Evolutionary conservation across 2,329 filamentous ascomycete species (phyloP).

Genomic region (Fusarium floridanum): DNA sequence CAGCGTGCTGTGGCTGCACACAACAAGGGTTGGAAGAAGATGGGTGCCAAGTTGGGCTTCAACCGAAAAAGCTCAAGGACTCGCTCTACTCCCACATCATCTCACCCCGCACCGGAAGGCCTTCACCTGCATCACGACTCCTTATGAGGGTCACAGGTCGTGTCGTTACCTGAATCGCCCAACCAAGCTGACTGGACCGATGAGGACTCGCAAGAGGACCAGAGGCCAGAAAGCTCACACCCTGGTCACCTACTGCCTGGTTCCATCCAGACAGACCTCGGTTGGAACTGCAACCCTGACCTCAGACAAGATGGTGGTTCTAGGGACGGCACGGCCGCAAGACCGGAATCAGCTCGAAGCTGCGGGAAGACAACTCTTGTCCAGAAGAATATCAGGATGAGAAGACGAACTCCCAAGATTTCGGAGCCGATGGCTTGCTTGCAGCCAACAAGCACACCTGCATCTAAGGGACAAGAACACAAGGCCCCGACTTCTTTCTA

Average conservation of each 20-base stretch:
- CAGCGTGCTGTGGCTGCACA: conserved; percentile 67
- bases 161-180: conserved; percentile 60
- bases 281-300: conserved; percentile 36
- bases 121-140: conserved; percentile 53
- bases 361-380: conserved; percentile 36
- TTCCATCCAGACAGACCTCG: conserved; percentile 33
- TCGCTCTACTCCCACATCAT: conserved; percentile 59
- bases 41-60: conserved; percentile 71
- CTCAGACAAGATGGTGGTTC: conserved; percentile 47
- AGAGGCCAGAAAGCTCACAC: conserved; percentile 61
- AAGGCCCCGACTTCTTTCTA: conserved; percentile 9
- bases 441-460: conserved; percentile 6
- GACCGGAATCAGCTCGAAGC: conserved; percentile 47
- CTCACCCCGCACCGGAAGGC: conserved; percentile 56
- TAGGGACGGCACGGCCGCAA: conserved; percentile 64
- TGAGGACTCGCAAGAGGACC: conserved; percentile 27
- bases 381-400: conserved; percentile 43
- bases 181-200: conserved; percentile 39
- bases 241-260: conserved; percentile 57
- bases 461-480: conserved; percentile 9
- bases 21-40: conserved; percentile 74
- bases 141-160: conserved; percentile 72
- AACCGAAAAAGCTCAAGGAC: conserved; percentile 64
- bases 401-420: conserved; percentile 36
- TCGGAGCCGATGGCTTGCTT: conserved; percentile 7